Base-by-base conservation (phyloP, 805 yeast genomes). In the Zygosaccharomyces rouxii region DNA sequence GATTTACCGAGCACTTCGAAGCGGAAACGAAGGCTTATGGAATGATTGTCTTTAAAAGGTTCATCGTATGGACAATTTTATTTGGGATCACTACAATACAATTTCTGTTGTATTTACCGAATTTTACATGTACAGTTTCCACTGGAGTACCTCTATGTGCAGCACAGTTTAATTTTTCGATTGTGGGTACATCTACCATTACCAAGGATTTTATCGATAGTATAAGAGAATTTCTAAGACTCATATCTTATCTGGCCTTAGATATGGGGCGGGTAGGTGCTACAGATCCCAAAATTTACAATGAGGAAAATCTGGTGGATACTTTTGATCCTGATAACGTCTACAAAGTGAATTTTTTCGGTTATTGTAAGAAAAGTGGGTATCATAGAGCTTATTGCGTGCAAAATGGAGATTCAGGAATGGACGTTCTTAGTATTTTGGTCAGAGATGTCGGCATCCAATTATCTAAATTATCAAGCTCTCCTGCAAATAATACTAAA, bases 371-470 rank as follows among this genome's bases (percentile, higher is more conserved):
- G 41, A 48, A 50, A 7, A 48, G 26, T 29, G 42, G 35, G 4
- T 29, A 28, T 18, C 33, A 46, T 19, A 52, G 53, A 14, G 42
- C 39, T 10, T 60, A 62, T 37, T 65, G 69, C 37, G 51, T 49
- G 7, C 44, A 39, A 1, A 59, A 54, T 48, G 50, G 46, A 9
- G 47, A 52, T 33, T 39, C 49, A 23, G 67, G 67, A 9, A 50
- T 63, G 55, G 65, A 65, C 44, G 54, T 61, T 4, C 38, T 64
- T 35, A 52, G 61, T 4, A 48, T 59, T 21, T 35, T 65, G n/a
- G 52, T 58, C 4, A 54, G 61, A 44, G 69, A 65, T 45, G 49
- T 65, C 14, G 69, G 69, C 5, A 51, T 62, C 18, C 66, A 63
- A 50, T 44, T 65, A 28, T 64, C 63, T 2, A 48, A 47, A 35